Evolutionary conservation across 495 filamentous ascomycete species (phyloP).

Genomic region (Trichocladium antarcticum): DNA sequence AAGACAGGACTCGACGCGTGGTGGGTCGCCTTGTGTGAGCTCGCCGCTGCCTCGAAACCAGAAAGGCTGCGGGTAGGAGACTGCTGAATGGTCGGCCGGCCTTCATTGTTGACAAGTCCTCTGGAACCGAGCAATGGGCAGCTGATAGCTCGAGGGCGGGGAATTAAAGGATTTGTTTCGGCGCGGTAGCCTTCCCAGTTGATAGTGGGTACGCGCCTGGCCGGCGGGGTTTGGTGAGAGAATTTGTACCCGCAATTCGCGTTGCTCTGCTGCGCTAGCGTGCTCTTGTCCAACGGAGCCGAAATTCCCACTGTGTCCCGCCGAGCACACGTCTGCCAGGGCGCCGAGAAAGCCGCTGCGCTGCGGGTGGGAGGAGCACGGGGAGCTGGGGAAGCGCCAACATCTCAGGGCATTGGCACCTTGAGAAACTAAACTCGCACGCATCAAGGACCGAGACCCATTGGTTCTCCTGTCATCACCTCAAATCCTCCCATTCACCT

Average conservation of each 20-base stretch:
- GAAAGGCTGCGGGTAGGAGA: not conserved
- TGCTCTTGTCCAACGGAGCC: not conserved
- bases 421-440: conserved; percentile 1
- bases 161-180: conserved; percentile 10
- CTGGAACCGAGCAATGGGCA: not conserved
- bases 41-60: not conserved
- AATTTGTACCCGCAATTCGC: conserved; percentile 1
- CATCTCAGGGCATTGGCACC: not conserved
- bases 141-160: not conserved
- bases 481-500: conserved; percentile 6
- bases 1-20: not conserved
- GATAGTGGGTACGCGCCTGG: not conserved
- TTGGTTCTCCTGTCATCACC: conserved; percentile 1
- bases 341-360: not conserved
- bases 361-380: not conserved
- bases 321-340: conserved; percentile 7
- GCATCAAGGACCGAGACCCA: conserved; percentile 1
- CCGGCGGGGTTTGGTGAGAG: not conserved
- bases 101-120: not conserved
- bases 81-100: not conserved
- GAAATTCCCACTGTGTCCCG: conserved; percentile 8
- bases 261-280: conserved; percentile 1
- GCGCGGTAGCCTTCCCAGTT: not conserved
- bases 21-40: not conserved
- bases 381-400: not conserved